Evolutionary conservation across 2,329 filamentous ascomycete genomes (phyloP).

Genomic region (Teratosphaeria gauchensis): DNA sequence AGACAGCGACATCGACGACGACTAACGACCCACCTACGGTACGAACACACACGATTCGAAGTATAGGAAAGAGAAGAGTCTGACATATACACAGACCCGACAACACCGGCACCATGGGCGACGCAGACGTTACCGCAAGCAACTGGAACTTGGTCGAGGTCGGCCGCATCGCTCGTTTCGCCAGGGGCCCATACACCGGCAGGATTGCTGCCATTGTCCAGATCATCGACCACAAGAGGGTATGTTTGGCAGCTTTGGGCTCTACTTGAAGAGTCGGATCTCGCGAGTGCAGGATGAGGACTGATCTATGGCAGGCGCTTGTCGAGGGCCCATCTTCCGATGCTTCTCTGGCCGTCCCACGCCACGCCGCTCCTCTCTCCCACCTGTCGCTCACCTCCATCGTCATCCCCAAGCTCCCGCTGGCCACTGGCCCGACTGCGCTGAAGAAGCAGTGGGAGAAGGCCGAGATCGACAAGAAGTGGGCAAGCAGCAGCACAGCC

Average conservation of each 20-base stretch:
- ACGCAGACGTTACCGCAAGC: conserved; percentile 35
- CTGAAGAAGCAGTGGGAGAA: conserved; percentile 88
- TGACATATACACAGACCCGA: not conserved
- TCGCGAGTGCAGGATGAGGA: not conserved
- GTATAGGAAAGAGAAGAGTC: not conserved
- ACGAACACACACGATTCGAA: not conserved
- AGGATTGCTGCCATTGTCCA: conserved; percentile 91
- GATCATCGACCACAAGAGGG: conserved; percentile 99
- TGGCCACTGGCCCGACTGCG: conserved; percentile 69
- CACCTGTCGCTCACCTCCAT: conserved; percentile 83
- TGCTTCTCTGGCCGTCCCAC: conserved; percentile 68
- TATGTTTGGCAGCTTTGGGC: conserved; percentile 50
- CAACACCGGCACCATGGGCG: conserved; percentile 21
- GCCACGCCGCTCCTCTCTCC: conserved; percentile 75
- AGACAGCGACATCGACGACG: not conserved
- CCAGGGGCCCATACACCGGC: conserved; percentile 69
- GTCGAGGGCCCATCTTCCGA: conserved; percentile 87
- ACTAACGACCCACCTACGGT: not conserved
- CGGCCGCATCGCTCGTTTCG: conserved; percentile 91
- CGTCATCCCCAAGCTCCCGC: conserved; percentile 75
- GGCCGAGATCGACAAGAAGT: conserved; percentile 84
- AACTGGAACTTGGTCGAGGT: conserved; percentile 95
- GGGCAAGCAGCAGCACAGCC: conserved; percentile 82
- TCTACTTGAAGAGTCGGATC: not conserved
- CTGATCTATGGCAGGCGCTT: conserved; percentile 59